These are phyloP conservation scores for Mortierella sp. DNA, from an alignment of 371 early-diverging fungal species.

Conservation along the genomic window DNA sequence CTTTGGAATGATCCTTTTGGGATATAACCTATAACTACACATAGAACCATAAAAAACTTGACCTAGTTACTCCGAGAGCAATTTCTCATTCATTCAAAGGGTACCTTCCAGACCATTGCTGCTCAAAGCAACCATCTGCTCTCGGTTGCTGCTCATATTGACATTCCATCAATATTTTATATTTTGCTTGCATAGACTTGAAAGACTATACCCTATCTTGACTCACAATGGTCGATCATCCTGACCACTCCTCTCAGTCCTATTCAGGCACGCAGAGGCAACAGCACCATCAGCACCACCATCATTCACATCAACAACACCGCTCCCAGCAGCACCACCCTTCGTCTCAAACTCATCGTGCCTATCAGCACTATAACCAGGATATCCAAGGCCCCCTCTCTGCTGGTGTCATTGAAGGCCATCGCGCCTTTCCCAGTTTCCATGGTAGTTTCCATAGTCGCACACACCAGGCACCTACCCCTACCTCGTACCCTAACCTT, in stretches of 20 bases:
- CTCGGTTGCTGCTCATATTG: too few relatives aligned
- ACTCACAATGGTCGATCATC: conserved; percentile 37
- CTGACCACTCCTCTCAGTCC: conserved; percentile 39
- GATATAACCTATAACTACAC: background rate
- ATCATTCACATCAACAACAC: conserved; percentile 15
- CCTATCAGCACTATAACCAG: conserved; percentile 31
- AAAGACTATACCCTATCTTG: conserved; percentile 1
- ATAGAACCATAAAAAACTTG: background rate
- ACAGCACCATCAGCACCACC: conserved; percentile 19
- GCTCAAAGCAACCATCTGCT: background rate
- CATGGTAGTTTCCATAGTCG: conserved; percentile 27
- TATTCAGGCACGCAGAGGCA: conserved; percentile 33
- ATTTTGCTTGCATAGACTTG: background rate
- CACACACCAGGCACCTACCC: conserved; percentile 3
- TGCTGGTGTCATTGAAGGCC: conserved; percentile 52
- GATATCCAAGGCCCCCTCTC: conserved; percentile 50
- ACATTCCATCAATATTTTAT: background rate
- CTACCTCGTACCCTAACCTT: conserved; percentile 24
- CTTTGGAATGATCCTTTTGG: background rate
- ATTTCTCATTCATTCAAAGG: too few relatives aligned
- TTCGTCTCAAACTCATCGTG: conserved; percentile 23
- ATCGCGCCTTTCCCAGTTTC: conserved; percentile 49
- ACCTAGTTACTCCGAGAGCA: too few relatives aligned
- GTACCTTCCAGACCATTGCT: background rate
- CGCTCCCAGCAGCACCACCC: conserved; percentile 13